These are phyloP conservation scores for Puccinellia tenuiflora DNA, from an alignment of 176 grass and related monocot genomes.

Conservation along the genomic window DNA sequence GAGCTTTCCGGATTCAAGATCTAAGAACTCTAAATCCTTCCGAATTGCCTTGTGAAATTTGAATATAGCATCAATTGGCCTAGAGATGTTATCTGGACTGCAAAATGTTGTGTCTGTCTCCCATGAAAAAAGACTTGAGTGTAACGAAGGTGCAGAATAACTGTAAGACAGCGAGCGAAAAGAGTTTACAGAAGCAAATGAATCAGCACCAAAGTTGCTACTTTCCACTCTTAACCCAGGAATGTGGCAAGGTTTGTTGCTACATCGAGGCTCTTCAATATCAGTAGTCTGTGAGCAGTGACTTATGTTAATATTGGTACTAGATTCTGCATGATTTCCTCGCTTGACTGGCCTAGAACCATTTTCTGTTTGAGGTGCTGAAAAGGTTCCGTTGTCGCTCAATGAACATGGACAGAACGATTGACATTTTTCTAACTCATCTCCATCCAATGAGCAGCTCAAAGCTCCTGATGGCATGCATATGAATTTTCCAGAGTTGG, in stretches of 20 bases:
- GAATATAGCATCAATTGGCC: conserved; percentile 90
- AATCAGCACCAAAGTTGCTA: conserved; percentile 31
- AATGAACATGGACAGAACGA: conserved; percentile 32
- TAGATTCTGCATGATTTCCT: conserved; percentile 40
- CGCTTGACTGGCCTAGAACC: conserved; percentile 45
- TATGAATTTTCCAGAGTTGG: conserved; percentile 49
- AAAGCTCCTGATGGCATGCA: conserved; percentile 32
- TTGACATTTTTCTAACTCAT: conserved; percentile 23
- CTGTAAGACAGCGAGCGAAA: conserved; percentile 37
- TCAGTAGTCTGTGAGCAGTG: conserved; percentile 2
- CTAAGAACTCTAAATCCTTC: conserved; percentile 83
- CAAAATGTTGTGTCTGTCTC: conserved; percentile 43
- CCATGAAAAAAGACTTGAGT: conserved; percentile 68
- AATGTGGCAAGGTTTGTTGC: conserved; percentile 49
- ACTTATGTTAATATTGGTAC: not conserved
- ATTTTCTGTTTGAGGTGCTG: conserved; percentile 12
- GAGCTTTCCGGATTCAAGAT: conserved; percentile 68
- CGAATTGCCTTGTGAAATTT: conserved; percentile 94
- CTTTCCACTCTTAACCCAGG: conserved; percentile 59
- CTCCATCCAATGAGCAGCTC: conserved; percentile 16
- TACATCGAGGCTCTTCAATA: conserved; percentile 9
- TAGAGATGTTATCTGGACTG: conserved; percentile 31
- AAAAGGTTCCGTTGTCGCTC: not conserved
- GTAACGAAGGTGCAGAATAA: conserved; percentile 60
- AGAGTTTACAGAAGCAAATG: conserved; percentile 30